Evolutionary conservation across 495 filamentous ascomycete species (phyloP), one percentile per base, ranked within the genome.

Genomic region (Elaphomyces granulatus): DNA sequence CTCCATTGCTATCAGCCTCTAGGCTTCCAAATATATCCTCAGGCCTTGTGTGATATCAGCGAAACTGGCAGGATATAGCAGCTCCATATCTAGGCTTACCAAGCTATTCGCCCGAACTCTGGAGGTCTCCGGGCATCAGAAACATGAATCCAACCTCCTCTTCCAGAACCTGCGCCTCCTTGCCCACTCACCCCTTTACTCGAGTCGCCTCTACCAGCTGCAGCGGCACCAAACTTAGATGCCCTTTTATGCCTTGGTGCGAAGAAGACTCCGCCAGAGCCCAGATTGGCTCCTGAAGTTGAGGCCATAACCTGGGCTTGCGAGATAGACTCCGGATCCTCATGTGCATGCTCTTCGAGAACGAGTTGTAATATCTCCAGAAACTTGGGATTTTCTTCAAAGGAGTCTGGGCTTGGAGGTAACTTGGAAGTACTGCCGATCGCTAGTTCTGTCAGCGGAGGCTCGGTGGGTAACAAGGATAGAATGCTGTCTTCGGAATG

Each of bases 1-100:
- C 61, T 1, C 88, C 88, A 15, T 70, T 45, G 2, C 69, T 72
- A 65, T 93, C 79, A 8, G 94, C 83, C 53, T 90, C 80, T 35
- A 94, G 67, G 51, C 87, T 94, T 21, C 88, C 88, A 50, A 96
- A 78, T 41, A 96, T 96, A 62, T 96, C 85, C 58, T 93, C 87
- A 0, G 76, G 74, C 68, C 71, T 67, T 28, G n/a, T 34, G 16
- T 39, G 14, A 3, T 20, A 36, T 59, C 31, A 59, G 54, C 15
- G 15, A 32, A 39, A 3, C 8, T 17, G 28, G n/a, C 14, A 12
- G 18, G 15, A 4, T 7, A n/a, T n/a, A n/a, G n/a, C n/a, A 19
- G n/a, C n/a, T n/a, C n/a, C n/a, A n/a, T n/a, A n/a, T n/a, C 17
- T 18, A 37, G 23, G 23, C 47, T 37, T 45, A 67, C 72, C 81